Evolutionary conservation across 805 yeast genomes (phyloP).

Genomic region (Metschnikowia hibisci): DNA sequence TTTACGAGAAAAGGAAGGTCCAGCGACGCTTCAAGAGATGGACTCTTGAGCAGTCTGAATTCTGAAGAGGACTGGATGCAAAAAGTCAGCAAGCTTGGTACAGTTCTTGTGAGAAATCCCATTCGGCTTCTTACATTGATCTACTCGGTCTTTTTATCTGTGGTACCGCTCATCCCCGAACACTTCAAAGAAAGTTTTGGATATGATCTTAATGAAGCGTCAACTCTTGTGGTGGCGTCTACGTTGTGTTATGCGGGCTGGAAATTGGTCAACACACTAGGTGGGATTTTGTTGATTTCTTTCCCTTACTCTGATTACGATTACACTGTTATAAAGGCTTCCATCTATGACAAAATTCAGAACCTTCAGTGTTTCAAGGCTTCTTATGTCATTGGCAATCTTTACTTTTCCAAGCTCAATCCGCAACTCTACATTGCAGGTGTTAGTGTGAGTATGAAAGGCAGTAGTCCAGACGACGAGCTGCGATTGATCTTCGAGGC

Average conservation of each 20-base stretch:
- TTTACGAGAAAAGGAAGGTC: background rate
- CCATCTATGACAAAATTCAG: slow-evolving; percentile 44
- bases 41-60: background rate
- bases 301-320: slow-evolving; percentile 46
- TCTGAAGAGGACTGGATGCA: background rate
- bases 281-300: slow-evolving; percentile 50
- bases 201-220: slow-evolving; percentile 41
- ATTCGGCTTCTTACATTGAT: slow-evolving; percentile 45
- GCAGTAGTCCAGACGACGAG: slow-evolving; percentile 74
- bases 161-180: slow-evolving; percentile 39
- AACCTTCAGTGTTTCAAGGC: slow-evolving; percentile 50
- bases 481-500: slow-evolving; percentile 49
- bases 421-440: slow-evolving; percentile 57
- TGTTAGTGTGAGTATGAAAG: slow-evolving; percentile 52
- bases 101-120: slow-evolving; percentile 29
- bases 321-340: slow-evolving; percentile 31
- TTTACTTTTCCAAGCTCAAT: slow-evolving; percentile 60
- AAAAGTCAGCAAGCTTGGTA: background rate
- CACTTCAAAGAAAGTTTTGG: slow-evolving; percentile 25
- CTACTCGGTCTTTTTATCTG: slow-evolving; percentile 38
- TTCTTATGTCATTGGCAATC: slow-evolving; percentile 43
- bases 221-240: slow-evolving; percentile 43
- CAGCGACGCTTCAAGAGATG: background rate
- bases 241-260: slow-evolving; percentile 48
- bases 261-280: slow-evolving; percentile 48